Evolutionary conservation across 176 grass and related monocot species (phyloP).

Genomic region (Chrysopogon serrulatus): DNA sequence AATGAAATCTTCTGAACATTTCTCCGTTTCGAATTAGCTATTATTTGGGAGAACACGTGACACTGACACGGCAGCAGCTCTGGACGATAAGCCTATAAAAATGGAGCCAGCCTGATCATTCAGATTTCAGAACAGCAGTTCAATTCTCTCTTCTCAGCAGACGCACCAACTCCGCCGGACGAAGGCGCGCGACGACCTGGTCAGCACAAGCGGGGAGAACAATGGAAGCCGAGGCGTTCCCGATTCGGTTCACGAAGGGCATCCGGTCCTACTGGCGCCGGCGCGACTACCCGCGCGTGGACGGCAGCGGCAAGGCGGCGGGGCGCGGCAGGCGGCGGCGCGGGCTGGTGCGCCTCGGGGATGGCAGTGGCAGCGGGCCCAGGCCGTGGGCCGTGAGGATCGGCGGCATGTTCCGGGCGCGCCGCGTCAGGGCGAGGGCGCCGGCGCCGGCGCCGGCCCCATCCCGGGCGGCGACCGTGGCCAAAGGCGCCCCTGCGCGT

Average conservation of each 20-base stretch:
- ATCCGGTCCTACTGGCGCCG: slow-evolving; percentile 71
- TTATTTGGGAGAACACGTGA: neutral
- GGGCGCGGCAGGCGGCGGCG: slow-evolving; percentile 11
- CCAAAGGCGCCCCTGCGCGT: slow-evolving; percentile 41
- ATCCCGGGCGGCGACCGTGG: neutral
- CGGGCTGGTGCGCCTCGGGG: slow-evolving; percentile 50
- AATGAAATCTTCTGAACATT: neutral
- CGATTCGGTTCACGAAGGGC: slow-evolving; percentile 64
- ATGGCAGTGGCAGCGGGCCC: neutral
- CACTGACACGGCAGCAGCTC: slow-evolving; percentile 24
- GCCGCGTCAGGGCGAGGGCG: neutral
- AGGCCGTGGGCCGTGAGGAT: slow-evolving; percentile 41
- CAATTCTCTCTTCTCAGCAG: neutral
- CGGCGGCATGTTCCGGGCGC: slow-evolving; percentile 37
- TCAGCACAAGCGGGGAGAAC: neutral
- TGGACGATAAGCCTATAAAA: slow-evolving; percentile 13
- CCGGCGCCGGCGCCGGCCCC: neutral
- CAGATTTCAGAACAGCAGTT: neutral
- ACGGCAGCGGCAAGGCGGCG: neutral
- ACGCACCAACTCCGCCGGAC: neutral
- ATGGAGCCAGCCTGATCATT: neutral
- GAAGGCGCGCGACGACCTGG: neutral
- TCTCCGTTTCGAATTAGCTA: neutral
- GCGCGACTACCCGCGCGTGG: slow-evolving; percentile 43
- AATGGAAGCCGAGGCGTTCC: slow-evolving; percentile 59